These are phyloP conservation scores for Syncephalastrum monosporum DNA, from an alignment of 371 early-diverging fungal genomes.

Conservation along the genomic window DNA sequence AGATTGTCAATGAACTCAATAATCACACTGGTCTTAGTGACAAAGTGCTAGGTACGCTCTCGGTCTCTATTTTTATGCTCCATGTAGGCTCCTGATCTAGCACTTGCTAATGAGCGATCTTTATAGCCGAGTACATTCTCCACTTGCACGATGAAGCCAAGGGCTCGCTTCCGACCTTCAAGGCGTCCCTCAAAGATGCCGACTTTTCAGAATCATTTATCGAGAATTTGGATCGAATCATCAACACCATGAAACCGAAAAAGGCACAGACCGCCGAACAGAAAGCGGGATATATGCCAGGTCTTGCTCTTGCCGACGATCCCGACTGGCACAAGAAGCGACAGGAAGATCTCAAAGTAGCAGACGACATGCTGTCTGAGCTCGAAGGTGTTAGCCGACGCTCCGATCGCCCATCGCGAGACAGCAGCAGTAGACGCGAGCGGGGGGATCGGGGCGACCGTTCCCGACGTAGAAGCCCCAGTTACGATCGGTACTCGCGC, in stretches of 20 bases:
- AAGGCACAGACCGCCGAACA: slow-evolving; percentile 35
- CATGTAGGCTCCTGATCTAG: not conserved
- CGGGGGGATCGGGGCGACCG: slow-evolving; percentile 15
- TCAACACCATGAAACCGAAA: slow-evolving; percentile 82
- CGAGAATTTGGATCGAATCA: slow-evolving; percentile 85
- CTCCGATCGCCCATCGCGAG: slow-evolving; percentile 18
- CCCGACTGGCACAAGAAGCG: slow-evolving; percentile 46
- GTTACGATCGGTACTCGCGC: slow-evolving; percentile 21
- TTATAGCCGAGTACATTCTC: slow-evolving; percentile 76
- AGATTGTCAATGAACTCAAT: slow-evolving; percentile 85
- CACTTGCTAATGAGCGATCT: slow-evolving; percentile 7
- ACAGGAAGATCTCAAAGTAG: slow-evolving; percentile 43
- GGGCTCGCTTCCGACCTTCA: slow-evolving; percentile 65
- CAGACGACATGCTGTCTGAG: slow-evolving; percentile 57
- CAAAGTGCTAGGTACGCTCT: slow-evolving; percentile 65
- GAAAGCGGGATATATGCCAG: slow-evolving; percentile 74
- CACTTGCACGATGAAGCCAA: slow-evolving; percentile 69
- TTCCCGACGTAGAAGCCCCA: slow-evolving; percentile 21
- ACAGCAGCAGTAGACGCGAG: slow-evolving; percentile 25
- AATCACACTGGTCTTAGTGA: slow-evolving; percentile 94
- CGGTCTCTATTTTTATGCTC: not conserved
- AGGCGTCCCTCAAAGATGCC: slow-evolving; percentile 67
- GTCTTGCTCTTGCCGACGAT: slow-evolving; percentile 75
- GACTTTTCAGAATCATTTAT: slow-evolving; percentile 87
- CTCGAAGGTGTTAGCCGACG: slow-evolving; percentile 49